A percentile compares a stretch with the other conserved stretches of the same genome.
Evolutionary conservation across 371 early-diverging fungal genomes (phyloP).

Genomic region (Rhizomucor miehei): DNA sequence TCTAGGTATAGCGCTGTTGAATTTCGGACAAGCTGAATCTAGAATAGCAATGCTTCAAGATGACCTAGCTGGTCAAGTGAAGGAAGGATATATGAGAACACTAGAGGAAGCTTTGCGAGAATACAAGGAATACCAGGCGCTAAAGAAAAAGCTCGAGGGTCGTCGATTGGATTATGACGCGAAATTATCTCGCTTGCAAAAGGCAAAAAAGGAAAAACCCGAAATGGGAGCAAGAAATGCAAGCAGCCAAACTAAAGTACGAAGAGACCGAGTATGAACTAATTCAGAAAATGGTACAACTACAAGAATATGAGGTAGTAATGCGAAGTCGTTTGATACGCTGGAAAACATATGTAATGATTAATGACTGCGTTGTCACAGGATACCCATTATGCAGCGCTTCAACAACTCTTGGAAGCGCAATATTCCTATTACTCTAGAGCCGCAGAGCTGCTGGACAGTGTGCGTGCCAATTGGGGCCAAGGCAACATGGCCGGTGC

Average conservation of each 20-base stretch:
- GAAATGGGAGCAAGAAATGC: conserved; percentile 88
- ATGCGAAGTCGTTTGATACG: background rate
- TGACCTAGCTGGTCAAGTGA: conserved; percentile 46
- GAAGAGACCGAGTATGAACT: conserved; percentile 81
- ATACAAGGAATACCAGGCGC: conserved; percentile 62
- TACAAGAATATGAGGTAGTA: conserved; percentile 69
- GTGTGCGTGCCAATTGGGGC: conserved; percentile 18
- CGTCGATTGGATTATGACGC: conserved; percentile 92
- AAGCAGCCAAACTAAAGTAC: conserved; percentile 86
- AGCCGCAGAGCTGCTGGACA: conserved; percentile 41
- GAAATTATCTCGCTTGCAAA: conserved; percentile 81
- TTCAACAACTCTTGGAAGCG: conserved; percentile 54
- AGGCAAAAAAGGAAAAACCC: conserved; percentile 87
- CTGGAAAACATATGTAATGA: background rate
- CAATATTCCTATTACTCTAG: conserved; percentile 50
- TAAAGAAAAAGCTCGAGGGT: conserved; percentile 84
- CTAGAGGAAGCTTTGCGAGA: conserved; percentile 46
- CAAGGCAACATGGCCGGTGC: conserved; percentile 3
- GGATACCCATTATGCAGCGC: conserved; percentile 43
- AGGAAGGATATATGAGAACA: conserved; percentile 42
- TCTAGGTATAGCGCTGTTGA: conserved; percentile 50
- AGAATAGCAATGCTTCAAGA: conserved; percentile 59
- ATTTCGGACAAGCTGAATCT: conserved; percentile 64
- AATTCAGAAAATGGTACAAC: conserved; percentile 59
- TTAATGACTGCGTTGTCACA: background rate